Evolutionary conservation across 202 grass and related monocot genomes (phyloP).

Genomic region (Hordeum pubiflorum): DNA sequence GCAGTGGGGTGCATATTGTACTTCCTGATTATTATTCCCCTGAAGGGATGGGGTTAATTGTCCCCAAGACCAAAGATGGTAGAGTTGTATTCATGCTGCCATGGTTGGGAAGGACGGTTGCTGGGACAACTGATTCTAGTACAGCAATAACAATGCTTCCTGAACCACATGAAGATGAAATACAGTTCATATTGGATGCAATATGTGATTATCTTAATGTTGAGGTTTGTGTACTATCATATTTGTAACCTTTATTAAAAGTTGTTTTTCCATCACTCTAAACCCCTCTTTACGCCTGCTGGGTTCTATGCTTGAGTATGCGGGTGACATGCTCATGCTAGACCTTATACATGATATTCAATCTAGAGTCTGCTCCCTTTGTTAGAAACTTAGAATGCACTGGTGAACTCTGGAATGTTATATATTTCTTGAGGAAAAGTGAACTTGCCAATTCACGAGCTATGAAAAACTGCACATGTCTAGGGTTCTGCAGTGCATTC

Average conservation of each 20-base stretch:
- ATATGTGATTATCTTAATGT: slow-evolving; percentile 92
- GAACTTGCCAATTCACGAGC: neutral
- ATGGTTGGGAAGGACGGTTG: slow-evolving; percentile 86
- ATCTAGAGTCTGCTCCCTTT: neutral
- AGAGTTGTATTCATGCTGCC: slow-evolving; percentile 95
- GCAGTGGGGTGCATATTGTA: slow-evolving; percentile 88
- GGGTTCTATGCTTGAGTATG: neutral
- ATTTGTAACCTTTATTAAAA: slow-evolving; percentile 7
- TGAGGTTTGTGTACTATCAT: slow-evolving; percentile 52
- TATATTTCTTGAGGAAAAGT: slow-evolving; percentile 6
- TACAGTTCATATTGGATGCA: slow-evolving; percentile 93
- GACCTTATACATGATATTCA: neutral
- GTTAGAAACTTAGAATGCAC: neutral
- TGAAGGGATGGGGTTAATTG: slow-evolving; percentile 87
- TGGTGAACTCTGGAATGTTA: neutral
- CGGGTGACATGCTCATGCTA: neutral
- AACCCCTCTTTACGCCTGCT: neutral
- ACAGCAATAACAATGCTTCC: slow-evolving; percentile 84
- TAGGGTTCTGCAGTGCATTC: neutral
- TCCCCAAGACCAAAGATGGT: slow-evolving; percentile 98
- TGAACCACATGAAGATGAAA: slow-evolving; percentile 99
- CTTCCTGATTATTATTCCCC: slow-evolving; percentile 97
- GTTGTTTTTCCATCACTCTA: neutral
- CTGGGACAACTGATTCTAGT: slow-evolving; percentile 79
- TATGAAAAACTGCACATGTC: neutral